phyloP scores from a whole-genome alignment of 208 protist species.

The Acanthamoeba triangularis region DNA sequence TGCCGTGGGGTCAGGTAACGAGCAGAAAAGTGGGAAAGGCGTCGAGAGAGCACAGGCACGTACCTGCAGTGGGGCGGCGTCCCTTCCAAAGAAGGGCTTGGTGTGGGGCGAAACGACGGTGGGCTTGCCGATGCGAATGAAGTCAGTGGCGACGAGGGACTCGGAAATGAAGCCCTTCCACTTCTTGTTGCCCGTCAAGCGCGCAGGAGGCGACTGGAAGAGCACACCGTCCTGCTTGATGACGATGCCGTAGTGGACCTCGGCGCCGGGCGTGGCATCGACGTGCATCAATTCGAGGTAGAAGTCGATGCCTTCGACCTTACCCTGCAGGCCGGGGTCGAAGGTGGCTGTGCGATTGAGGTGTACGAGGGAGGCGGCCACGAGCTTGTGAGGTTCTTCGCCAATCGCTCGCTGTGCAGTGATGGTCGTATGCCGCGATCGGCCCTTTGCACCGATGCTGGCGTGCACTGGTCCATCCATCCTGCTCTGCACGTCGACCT shows the following conservation, averaged over 20 bases:
- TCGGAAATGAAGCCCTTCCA: conserved; percentile 59
- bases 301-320: conserved; percentile 59
- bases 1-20: neutral
- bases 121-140: conserved; percentile 40
- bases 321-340: conserved; percentile 1
- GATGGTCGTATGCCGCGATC: conserved; percentile 18
- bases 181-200: neutral
- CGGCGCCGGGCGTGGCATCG: neutral
- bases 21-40: neutral
- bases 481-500: neutral
- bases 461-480: neutral
- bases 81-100: neutral
- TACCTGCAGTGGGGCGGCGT: conserved; percentile 8
- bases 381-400: conserved; percentile 10
- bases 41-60: neutral
- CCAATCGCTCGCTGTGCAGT: neutral
- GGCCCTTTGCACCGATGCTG: neutral
- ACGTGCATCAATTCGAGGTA: conserved; percentile 47
- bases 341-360: conserved; percentile 12
- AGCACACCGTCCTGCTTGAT: conserved; percentile 4
- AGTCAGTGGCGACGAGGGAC: neutral
- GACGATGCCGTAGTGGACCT: conserved; percentile 59
- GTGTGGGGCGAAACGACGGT: neutral
- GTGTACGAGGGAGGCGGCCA: neutral
- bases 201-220: conserved; percentile 54